These are phyloP conservation scores for Oemleria cerasiformis DNA, from an alignment of 306 rosid species.

Conservation along the genomic window DNA sequence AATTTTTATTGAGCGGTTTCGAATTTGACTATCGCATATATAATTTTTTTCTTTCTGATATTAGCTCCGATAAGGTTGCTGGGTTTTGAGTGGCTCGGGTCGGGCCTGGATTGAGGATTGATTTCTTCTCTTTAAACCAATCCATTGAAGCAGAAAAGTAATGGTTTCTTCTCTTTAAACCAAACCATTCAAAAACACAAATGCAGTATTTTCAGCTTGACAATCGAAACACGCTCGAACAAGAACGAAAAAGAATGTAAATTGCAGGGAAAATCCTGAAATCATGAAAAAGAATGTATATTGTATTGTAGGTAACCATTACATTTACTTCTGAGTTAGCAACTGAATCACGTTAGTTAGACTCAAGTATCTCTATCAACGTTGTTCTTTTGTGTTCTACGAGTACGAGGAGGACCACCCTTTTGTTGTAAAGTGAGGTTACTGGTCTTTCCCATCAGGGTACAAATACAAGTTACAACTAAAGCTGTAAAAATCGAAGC, in stretches of 20 bases:
- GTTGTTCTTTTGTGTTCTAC: slow-evolving; percentile 19
- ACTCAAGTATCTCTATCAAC: not conserved
- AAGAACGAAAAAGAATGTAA: not conserved
- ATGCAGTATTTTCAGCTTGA: not conserved
- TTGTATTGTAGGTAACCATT: not conserved
- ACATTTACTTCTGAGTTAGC: slow-evolving; percentile 1
- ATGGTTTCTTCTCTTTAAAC: no score
- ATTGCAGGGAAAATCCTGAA: not conserved
- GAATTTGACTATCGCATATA: no score
- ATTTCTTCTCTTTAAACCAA: no score
- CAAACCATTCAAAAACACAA: no score
- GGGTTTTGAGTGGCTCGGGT: no score
- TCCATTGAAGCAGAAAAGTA: no score
- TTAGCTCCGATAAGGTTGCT: no score
- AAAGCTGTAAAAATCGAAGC: slow-evolving; percentile 32
- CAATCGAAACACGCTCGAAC: not conserved
- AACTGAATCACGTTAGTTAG: not conserved
- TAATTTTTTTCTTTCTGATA: no score
- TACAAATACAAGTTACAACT: slow-evolving; percentile 41
- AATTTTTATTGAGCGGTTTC: no score
- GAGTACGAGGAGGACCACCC: slow-evolving; percentile 19
- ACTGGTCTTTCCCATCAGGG: slow-evolving; percentile 37
- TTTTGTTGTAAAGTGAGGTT: slow-evolving; percentile 24
- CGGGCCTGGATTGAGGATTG: no score
- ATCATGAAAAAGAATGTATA: not conserved